Percentiles rank a stretch among this genome's conserved stretches.
Evolutionary conservation across 306 rosid species (phyloP).

Genomic region (Prunus davidiana): DNA sequence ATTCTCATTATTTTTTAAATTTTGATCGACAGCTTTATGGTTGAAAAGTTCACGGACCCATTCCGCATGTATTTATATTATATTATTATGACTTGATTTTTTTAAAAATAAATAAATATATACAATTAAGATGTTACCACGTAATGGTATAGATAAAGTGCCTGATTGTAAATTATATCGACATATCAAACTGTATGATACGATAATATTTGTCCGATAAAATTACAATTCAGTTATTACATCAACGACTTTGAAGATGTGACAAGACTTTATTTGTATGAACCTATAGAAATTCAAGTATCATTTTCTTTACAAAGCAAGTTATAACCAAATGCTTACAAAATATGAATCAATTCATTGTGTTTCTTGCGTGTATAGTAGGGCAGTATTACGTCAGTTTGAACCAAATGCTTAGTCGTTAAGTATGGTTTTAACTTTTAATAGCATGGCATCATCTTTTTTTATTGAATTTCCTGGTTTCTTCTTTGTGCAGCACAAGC

Average conservation of each 20-base stretch:
- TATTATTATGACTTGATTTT: not conserved
- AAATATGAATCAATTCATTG: not conserved
- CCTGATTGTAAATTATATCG: no score
- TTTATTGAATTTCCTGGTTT: not conserved
- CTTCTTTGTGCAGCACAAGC: conserved; percentile 3
- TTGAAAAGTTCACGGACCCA: conserved; percentile 2
- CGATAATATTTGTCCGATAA: no score
- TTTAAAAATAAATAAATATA: no score
- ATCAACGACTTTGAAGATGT: no score
- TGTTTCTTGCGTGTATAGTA: not conserved
- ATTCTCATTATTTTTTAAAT: not conserved
- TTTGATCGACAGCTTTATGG: not conserved
- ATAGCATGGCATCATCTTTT: not conserved
- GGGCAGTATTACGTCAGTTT: not conserved
- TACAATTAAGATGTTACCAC: not conserved
- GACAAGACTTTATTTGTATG: no score
- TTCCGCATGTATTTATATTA: not conserved
- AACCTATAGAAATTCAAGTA: not conserved
- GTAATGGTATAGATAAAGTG: no score
- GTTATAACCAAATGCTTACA: not conserved
- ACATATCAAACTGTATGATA: no score
- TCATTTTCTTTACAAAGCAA: not conserved
- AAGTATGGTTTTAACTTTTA: not conserved
- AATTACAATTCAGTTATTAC: no score
- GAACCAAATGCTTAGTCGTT: not conserved